Conservation (phyloP, 1,284 basidiomycete genomes). For the Agaricales sp. region DNA sequence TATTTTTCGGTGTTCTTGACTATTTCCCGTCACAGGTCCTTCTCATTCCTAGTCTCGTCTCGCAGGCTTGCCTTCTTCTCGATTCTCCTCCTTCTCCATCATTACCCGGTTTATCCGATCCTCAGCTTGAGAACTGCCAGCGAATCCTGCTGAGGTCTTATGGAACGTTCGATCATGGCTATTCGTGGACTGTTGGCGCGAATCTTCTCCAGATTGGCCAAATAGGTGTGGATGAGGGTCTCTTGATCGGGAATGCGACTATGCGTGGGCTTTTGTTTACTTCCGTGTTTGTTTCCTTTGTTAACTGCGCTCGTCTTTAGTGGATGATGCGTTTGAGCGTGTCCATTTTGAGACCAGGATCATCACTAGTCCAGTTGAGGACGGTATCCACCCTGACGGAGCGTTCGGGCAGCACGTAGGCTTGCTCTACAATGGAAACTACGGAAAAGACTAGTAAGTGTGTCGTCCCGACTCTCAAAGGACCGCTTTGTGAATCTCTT, state of each 20-base stretch:
- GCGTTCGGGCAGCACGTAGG: constrained; percentile 24
- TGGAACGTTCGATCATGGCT: constrained; percentile 25
- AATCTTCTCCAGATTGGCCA: constrained; percentile 34
- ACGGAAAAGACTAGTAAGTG: constrained; percentile 22
- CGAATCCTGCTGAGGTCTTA: constrained; percentile 28
- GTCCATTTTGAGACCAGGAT: constrained; percentile 26
- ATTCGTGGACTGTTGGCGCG: constrained; percentile 31
- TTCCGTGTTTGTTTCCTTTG: too few species aligned
- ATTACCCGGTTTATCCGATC: constrained; percentile 17
- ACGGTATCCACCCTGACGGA: constrained; percentile 27
- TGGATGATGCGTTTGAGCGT: constrained; percentile 25
- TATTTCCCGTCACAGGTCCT: constrained; percentile 27
- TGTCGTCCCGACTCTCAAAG: not conserved
- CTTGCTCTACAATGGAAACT: constrained; percentile 25
- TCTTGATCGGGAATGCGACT: constrained; percentile 23
- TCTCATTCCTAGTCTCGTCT: constrained; percentile 29
- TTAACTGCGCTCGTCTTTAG: too few species aligned
- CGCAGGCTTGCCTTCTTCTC: constrained; percentile 32
- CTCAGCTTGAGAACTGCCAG: constrained; percentile 25
- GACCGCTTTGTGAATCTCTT: not conserved
- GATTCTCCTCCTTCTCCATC: constrained; percentile 10
- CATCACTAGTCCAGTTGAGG: constrained; percentile 12
- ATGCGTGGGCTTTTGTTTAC: not conserved
- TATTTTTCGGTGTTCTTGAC: not conserved
- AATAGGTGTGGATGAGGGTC: constrained; percentile 28